Evolutionary conservation across 2,329 filamentous ascomycete species (phyloP), one percentile per base, ranked within the genome.

Genomic region (Penicillium sp.): DNA sequence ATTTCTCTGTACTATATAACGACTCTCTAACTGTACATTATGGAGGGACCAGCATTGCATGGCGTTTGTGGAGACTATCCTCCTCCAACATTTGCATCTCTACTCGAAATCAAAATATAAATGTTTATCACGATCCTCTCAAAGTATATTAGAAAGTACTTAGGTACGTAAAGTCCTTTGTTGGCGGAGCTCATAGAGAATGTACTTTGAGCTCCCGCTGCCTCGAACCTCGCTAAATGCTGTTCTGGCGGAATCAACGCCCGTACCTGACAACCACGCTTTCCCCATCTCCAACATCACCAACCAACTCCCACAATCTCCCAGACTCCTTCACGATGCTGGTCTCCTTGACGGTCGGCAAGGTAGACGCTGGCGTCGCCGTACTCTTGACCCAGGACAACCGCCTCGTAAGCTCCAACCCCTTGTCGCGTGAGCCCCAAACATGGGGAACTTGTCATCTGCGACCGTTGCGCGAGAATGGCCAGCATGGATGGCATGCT

Each of bases 311-410:
- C 28, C n/a, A 22, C 26, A 13, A 36, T 40, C 26, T 54, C 36
- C 27, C 36, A 22, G 35, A 32, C 42, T 22, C 18, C 20, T 28
- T 46, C 57, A 78, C 68, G 41, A 97, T 98, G 93, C 80, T 97
- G 65, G 88, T 98, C 73, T 97, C 93, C 58, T 80, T 98, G 67
- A 97, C 91, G 41, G 93, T 98, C 72, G 93, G 93, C 77, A 98
- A 98, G 77, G 93, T 98, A 73, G 93, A 98, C 73, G 93, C 93
- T 63, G 93, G 93, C 72, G 91, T 98, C 67, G 95, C 93, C 40
- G 93, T 98, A 52, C 84, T 98, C 45, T 76, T 98, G 65, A 98
- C 93, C 39, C 87, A 95, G 67, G 93, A 98, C 72, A 97, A 97
- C 73, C 85, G 93, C 67, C 79, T 98, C 62, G 91, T 96, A 81